Percentiles rank a stretch among this genome's conserved stretches.
Conservation (phyloP, 495 filamentous ascomycete genomes). For the Antarctomyces pellizariae region DNA sequence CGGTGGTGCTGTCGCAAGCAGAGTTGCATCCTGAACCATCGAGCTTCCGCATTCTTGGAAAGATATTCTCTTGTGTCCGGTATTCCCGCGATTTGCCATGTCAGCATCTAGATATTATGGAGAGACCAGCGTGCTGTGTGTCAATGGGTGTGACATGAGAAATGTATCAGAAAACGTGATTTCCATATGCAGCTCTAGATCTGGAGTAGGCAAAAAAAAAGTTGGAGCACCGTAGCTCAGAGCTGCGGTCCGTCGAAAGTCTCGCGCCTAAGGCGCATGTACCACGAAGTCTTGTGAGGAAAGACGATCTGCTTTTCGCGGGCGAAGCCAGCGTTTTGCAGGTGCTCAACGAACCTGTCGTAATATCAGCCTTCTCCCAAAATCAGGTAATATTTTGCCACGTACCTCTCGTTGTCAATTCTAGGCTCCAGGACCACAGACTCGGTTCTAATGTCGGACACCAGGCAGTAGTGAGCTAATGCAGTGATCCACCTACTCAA, state of each 20-base stretch:
- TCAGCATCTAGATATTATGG: no score
- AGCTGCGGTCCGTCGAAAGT: conserved; percentile 60
- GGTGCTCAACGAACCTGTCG: conserved; percentile 52
- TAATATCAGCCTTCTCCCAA: conserved; percentile 6
- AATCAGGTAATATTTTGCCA: conserved; percentile 7
- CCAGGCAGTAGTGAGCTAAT: conserved; percentile 63
- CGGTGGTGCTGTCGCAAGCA: no score
- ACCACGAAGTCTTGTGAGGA: conserved; percentile 77
- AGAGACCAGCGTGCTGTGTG: no score
- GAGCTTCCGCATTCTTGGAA: no score
- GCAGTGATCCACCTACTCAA: conserved; percentile 64
- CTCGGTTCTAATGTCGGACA: conserved; percentile 62
- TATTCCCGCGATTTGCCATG: no score
- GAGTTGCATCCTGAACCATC: no score
- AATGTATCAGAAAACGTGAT: no score
- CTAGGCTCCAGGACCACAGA: conserved; percentile 68
- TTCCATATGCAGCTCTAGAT: no score
- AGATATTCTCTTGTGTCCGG: no score
- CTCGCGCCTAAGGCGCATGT: conserved; percentile 65
- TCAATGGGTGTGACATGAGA: no score
- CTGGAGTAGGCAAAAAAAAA: no score
- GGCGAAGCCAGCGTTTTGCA: conserved; percentile 53
- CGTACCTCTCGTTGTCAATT: conserved; percentile 75
- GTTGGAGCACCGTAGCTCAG: conserved; percentile 17
- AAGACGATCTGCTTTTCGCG: conserved; percentile 78